Evolutionary conservation across 2,329 filamentous ascomycete genomes (phyloP), one percentile per base, ranked within the genome.

Genomic region (Penicillium psychrosexuale): DNA sequence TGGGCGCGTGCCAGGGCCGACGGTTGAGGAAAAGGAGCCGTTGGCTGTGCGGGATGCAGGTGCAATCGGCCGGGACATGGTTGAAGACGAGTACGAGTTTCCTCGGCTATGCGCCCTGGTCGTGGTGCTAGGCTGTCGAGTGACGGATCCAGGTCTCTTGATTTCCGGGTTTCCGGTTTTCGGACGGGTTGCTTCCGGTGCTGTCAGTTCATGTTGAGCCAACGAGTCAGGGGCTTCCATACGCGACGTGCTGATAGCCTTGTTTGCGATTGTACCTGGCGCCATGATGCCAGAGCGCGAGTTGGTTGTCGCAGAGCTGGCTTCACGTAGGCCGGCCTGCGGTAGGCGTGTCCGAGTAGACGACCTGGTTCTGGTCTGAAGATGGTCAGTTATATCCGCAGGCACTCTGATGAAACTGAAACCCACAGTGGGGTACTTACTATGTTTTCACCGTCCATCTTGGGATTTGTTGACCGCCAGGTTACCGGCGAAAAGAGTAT

Each of bases 11-110:
- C 77, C 78, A 12, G 80, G 77, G 1, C 85, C 84, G 28, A 84
- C 70, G 63, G 82, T 87, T 57, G 78, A 82, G 13, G 82, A 78
- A 59, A 85, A 84, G 57, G 76, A 78, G 59, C 74, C 78, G 50
- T 75, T 74, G 46, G 75, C 71, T 53, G 75, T 70, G 61, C 78
- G 77, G 33, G 74, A 74, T 17, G 75, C 71, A 28, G 78, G 76
- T 7, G 77, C 73, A 6, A 75, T 67, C 9, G 68, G 67, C 50
- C 73, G 67, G 11, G 72, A 72, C 31, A 71, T 64, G 34, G 70
- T 68, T 0, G 73, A 75, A 4, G 74, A 72, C 11, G 72, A 64
- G 45, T 66, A 66, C 3, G 70, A 68, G 57, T 69, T 73, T 13
- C 66, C 63, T 6, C 69, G 37, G 75, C 70, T 61, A 77, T 78